phyloP scores from a whole-genome alignment of 495 filamentous ascomycete species.

The Penicillium coffeae region DNA sequence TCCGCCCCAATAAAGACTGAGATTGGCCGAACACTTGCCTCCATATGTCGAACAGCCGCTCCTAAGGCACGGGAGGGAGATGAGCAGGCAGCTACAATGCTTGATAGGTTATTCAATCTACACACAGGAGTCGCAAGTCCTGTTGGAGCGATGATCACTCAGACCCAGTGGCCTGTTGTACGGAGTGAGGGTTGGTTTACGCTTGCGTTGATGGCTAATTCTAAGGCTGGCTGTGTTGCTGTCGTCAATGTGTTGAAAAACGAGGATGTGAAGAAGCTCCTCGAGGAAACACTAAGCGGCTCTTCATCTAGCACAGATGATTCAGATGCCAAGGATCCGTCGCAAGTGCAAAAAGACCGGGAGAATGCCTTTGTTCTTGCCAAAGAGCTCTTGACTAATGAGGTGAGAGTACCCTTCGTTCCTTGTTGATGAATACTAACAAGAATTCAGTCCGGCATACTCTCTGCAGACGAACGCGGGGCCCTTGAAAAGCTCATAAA shows the following conservation, averaged over 20 bases:
- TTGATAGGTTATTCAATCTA: slow-evolving; percentile 48
- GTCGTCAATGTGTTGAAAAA: slow-evolving; percentile 49
- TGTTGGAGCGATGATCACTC: slow-evolving; percentile 59
- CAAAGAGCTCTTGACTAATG: slow-evolving; percentile 53
- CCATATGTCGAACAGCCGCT: slow-evolving; percentile 58
- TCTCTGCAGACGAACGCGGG: slow-evolving; percentile 23
- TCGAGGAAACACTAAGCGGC: slow-evolving; percentile 53
- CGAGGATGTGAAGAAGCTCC: slow-evolving; percentile 37
- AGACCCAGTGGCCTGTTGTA: slow-evolving; percentile 66
- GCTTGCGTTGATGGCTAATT: slow-evolving; percentile 64
- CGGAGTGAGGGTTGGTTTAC: slow-evolving; percentile 72
- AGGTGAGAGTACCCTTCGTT: slow-evolving; percentile 30
- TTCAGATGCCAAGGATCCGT: slow-evolving; percentile 17
- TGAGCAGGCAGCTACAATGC: slow-evolving; percentile 19
- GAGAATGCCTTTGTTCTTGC: slow-evolving; percentile 63
- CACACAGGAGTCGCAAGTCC: slow-evolving; percentile 51
- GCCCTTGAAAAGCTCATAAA: slow-evolving; percentile 29
- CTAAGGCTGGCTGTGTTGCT: slow-evolving; percentile 44
- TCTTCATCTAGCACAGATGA: slow-evolving; percentile 11
- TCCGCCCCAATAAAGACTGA: slow-evolving; percentile 67
- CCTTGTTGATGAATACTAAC: slow-evolving; percentile 9
- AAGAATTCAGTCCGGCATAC: slow-evolving; percentile 22
- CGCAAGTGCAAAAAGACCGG: slow-evolving; percentile 46
- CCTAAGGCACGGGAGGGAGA: slow-evolving; percentile 33
- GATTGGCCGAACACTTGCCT: slow-evolving; percentile 61